Conservation (phyloP, 345 rosid genomes). For the Carallia pectinifolia region DNA sequence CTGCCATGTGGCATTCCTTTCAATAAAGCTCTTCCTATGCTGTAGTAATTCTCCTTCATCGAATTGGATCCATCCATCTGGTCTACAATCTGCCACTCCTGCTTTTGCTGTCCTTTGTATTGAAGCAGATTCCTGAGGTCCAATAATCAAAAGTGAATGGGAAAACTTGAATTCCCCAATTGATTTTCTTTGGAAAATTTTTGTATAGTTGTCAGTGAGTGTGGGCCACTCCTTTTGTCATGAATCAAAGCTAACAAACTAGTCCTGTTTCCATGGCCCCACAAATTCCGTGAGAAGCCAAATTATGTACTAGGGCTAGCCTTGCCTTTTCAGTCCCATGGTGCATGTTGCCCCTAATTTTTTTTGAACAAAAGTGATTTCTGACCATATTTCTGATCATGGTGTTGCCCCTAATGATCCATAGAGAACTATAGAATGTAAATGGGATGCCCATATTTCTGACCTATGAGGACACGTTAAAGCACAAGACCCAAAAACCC, state of each 20-base stretch:
- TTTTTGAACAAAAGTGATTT: too few species aligned
- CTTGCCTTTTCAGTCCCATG: constrained; percentile 23
- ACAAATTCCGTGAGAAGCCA: neutral
- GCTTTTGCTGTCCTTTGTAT: constrained; percentile 35
- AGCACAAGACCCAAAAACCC: constrained; percentile 40
- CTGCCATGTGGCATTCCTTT: constrained; percentile 68
- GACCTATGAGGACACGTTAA: constrained; percentile 11
- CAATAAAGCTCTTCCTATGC: constrained; percentile 32
- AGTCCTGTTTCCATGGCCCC: neutral
- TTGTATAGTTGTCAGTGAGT: too few species aligned
- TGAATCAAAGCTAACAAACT: neutral
- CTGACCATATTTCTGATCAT: too few species aligned
- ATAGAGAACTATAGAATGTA: neutral
- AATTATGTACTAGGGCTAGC: constrained; percentile 4
- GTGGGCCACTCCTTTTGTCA: neutral
- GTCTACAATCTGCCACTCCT: constrained; percentile 34
- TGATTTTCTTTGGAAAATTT: neutral
- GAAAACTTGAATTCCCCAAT: neutral
- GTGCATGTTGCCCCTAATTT: neutral
- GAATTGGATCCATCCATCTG: constrained; percentile 45
- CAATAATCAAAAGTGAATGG: neutral
- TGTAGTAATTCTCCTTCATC: constrained; percentile 43
- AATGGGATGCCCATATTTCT: constrained; percentile 14
- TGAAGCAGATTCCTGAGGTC: constrained; percentile 41
- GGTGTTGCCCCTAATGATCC: neutral